A percentile compares a stretch with the other conserved stretches of the same genome.
phyloP scores from a whole-genome alignment of 2,329 filamentous ascomycete species.

The Metarhizium guizhouense region DNA sequence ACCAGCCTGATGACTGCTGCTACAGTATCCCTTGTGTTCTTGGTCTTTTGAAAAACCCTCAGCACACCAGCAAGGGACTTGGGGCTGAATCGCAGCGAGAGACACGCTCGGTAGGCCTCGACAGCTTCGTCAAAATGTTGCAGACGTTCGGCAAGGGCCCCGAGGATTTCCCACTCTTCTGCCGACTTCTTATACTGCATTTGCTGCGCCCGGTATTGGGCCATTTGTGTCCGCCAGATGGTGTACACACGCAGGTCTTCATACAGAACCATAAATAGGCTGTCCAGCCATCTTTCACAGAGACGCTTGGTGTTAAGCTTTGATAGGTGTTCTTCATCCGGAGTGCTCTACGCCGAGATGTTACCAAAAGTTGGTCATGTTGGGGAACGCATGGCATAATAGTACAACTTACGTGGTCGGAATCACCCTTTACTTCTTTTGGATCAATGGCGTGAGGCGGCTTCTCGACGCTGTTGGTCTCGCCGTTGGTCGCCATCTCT shows the following conservation, averaged over 20 bases:
- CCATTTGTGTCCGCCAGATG: constrained; percentile 98
- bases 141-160: constrained; percentile 81
- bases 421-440: constrained; percentile 66
- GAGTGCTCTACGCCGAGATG: constrained; percentile 39
- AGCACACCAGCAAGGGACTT: constrained; percentile 85
- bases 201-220: constrained; percentile 86
- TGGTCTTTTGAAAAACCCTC: constrained; percentile 65
- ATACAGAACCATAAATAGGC: constrained; percentile 98
- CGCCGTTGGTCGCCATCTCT: constrained; percentile 24
- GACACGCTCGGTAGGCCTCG: constrained; percentile 85
- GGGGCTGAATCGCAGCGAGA: constrained; percentile 82
- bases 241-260: constrained; percentile 97
- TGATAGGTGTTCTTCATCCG: constrained; percentile 66
- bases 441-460: constrained; percentile 72
- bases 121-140: constrained; percentile 88
- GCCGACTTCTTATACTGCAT: constrained; percentile 95
- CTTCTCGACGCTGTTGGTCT: constrained; percentile 53
- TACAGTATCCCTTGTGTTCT: constrained; percentile 72
- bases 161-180: constrained; percentile 97
- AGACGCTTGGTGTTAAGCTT: constrained; percentile 95
- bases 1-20: constrained; percentile 83
- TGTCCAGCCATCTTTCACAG: constrained; percentile 96
- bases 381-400: neutral
- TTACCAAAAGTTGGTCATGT: neutral
- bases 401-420: constrained; percentile 50